Percentiles rank a stretch among this genome's conserved stretches.
These are phyloP conservation scores for Torulaspora franciscae DNA, from an alignment of 805 yeast genomes.

Conservation along the genomic window DNA sequence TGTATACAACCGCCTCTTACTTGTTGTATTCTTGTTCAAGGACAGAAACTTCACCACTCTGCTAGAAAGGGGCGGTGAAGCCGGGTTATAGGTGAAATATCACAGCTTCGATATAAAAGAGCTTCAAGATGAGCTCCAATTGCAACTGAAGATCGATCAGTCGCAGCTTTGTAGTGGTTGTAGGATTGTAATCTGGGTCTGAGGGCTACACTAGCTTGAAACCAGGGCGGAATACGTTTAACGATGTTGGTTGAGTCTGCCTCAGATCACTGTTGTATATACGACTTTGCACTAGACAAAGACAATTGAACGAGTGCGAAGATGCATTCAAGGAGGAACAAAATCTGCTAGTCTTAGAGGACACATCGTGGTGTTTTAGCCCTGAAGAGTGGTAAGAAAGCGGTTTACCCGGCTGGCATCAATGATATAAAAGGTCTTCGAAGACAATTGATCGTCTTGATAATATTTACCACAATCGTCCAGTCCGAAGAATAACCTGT, in stretches of 20 bases:
- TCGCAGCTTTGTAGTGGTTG: too few species aligned
- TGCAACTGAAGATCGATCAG: too few species aligned
- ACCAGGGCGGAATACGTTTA: too few species aligned
- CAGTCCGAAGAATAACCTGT: not conserved
- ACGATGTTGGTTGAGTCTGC: too few species aligned
- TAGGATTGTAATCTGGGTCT: too few species aligned
- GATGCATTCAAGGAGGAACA: too few species aligned
- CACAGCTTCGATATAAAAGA: not conserved
- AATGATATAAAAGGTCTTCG: not conserved
- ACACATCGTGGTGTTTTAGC: not conserved
- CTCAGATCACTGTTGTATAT: too few species aligned
- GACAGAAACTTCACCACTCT: conserved; percentile 2
- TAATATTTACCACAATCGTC: not conserved
- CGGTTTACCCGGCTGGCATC: not conserved
- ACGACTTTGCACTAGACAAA: too few species aligned
- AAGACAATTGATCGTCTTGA: not conserved
- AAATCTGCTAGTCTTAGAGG: too few species aligned
- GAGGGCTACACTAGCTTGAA: too few species aligned
- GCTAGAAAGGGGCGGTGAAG: conserved; percentile 1
- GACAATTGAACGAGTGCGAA: too few species aligned
- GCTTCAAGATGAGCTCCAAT: not conserved
- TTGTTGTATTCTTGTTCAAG: not conserved
- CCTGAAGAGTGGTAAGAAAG: not conserved
- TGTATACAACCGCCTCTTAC: not conserved
- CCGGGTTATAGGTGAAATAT: not conserved